Conservation (phyloP, 2,329 filamentous ascomycete genomes). For the Periglandula ipomoeae region DNA sequence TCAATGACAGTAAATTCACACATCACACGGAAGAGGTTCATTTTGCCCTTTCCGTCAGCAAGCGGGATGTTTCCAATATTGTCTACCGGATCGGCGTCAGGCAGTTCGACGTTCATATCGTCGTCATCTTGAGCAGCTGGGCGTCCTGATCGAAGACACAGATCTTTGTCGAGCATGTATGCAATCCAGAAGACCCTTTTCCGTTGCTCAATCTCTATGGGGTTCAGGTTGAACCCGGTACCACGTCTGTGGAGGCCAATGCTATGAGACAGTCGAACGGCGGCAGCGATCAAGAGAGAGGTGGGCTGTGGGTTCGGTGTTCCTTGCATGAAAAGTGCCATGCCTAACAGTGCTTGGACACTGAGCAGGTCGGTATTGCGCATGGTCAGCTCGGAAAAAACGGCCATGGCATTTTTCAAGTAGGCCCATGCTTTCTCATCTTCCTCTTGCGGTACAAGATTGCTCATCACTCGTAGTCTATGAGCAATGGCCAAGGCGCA, state of each 20-base stretch:
- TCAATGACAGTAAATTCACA: constrained; percentile 88
- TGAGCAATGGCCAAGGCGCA: constrained; percentile 90
- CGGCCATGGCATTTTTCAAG: constrained; percentile 91
- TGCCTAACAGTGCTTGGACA: constrained; percentile 86
- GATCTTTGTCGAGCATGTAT: constrained; percentile 56
- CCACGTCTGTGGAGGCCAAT: constrained; percentile 93
- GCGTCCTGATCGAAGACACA: constrained; percentile 49
- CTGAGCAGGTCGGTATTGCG: constrained; percentile 91
- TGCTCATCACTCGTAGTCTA: constrained; percentile 88
- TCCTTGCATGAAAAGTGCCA: constrained; percentile 90
- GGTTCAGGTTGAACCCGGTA: constrained; percentile 85
- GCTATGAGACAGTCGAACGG: constrained; percentile 82
- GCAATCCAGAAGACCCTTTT: constrained; percentile 59
- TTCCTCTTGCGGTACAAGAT: constrained; percentile 80
- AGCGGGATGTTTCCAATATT: constrained; percentile 92
- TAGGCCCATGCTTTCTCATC: constrained; percentile 94
- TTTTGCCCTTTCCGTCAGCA: constrained; percentile 78
- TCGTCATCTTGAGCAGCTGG: constrained; percentile 55
- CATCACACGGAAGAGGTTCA: constrained; percentile 91
- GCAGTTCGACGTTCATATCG: constrained; percentile 90
- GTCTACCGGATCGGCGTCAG: constrained; percentile 81
- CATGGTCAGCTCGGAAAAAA: constrained; percentile 88
- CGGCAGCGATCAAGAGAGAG: constrained; percentile 83
- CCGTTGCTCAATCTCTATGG: constrained; percentile 85
- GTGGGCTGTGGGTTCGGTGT: constrained; percentile 94